A percentile compares a stretch with the other conserved stretches of the same genome.
Conservation (phyloP, 2,329 filamentous ascomycete species). For the Arthrobotrys sphaeroides region DNA sequence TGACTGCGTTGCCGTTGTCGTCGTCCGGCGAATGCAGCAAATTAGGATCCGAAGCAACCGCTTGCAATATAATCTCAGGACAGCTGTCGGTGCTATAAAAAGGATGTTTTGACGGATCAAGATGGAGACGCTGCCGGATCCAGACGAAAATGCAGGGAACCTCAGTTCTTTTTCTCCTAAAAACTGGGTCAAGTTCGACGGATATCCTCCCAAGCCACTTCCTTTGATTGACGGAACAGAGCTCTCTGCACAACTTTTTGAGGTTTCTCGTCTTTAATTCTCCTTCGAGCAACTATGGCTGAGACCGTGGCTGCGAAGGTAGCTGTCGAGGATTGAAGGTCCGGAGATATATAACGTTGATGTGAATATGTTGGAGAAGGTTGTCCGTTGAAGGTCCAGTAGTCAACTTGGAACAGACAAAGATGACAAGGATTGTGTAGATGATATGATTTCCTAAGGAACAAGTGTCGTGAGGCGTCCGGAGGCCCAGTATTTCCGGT, state of each 20-base stretch:
- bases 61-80: constrained; percentile 14
- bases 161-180: constrained; percentile 2
- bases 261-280: constrained; percentile 15
- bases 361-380: constrained; percentile 22
- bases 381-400: constrained; percentile 39
- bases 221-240: constrained; percentile 45
- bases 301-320: constrained; percentile 16
- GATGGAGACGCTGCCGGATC: constrained; percentile 15
- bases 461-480: not conserved
- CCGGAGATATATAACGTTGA: constrained; percentile 6
- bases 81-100: constrained; percentile 47
- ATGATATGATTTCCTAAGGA: not conserved
- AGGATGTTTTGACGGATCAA: constrained; percentile 33
- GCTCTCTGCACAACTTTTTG: constrained; percentile 18
- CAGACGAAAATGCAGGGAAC: constrained; percentile 36
- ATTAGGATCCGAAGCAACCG: constrained; percentile 39
- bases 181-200: constrained; percentile 32
- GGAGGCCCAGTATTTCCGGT: not conserved
- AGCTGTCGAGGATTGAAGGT: not conserved
- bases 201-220: constrained; percentile 37
- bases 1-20: constrained; percentile 51
- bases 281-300: constrained; percentile 9
- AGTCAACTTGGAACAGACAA: constrained; percentile 22
- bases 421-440: not conserved
- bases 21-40: constrained; percentile 33